Evolutionary conservation across 2,329 filamentous ascomycete species (phyloP), one percentile per base, ranked within the genome.

Genomic region (Davidsoniella neocaledoniae): DNA sequence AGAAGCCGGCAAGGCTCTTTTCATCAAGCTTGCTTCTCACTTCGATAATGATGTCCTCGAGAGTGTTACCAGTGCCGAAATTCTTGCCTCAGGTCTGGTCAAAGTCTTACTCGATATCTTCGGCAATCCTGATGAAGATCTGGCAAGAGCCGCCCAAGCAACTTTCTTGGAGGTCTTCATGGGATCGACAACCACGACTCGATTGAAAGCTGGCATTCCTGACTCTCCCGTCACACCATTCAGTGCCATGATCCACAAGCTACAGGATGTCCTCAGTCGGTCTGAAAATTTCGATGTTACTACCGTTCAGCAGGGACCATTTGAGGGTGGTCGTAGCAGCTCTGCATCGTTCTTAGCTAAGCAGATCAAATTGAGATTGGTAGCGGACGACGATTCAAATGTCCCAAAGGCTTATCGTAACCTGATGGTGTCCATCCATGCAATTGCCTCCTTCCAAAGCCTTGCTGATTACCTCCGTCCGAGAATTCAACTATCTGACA

Each of bases 201-300:
- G 75, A 58, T 67, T 71, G 21, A 79, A 78, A 60, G 80, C 77
- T 14, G 73, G 76, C 4, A 78, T 72, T 33, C 72, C 72, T 10
- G 77, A 83, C 50, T 83, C 81, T 9, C 79, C 85, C 2, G 73
- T 79, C 0, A 94, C 90, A 0, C 81, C 87, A 1, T 94, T 96
- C 63, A 91, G 87, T 59, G 77, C 94, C 48, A 73, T 98, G 62
- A 81, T 94, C 39, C 83, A 88, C 62, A 98, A 98, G 64, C 71
- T 98, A 29, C 91, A 98, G 65, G 91, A 98, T 66, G 70, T 98
- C 52, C 75, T 98, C 51, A 98, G 91, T 69, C 81, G 91, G 57
- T 93, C 90, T 33, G 91, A 98, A 68, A 88, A 96, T 68, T 98
- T 96, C 58, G 91, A 98, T 61, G 90, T 98, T 42, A 77, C 94